Conservation (phyloP, 2,329 filamentous ascomycete species). For the Tolypocladium album region DNA sequence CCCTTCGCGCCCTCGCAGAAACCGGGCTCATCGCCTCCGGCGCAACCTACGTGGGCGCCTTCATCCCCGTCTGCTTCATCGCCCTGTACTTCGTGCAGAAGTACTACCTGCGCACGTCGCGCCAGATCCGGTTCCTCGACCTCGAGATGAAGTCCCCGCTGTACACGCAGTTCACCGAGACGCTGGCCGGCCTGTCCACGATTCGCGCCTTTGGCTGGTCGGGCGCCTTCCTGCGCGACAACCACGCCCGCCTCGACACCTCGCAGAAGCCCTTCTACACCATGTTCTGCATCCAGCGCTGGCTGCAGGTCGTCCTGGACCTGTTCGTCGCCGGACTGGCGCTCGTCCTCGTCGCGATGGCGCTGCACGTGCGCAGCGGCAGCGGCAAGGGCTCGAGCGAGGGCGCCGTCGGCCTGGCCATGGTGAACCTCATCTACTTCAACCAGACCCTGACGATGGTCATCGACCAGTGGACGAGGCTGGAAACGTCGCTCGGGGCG, state of each 20-base stretch:
- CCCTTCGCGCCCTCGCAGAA: conserved; percentile 12
- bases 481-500: conserved; percentile 25
- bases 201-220: conserved; percentile 41
- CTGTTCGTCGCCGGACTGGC: conserved; percentile 36
- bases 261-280: conserved; percentile 40
- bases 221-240: conserved; percentile 20
- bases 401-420: conserved; percentile 19
- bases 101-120: conserved; percentile 40
- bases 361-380: conserved; percentile 16
- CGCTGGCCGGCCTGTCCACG: conserved; percentile 32
- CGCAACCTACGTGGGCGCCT: conserved; percentile 20
- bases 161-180: conserved; percentile 40
- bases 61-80: conserved; percentile 28
- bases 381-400: conserved; percentile 8
- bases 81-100: conserved; percentile 33
- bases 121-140: conserved; percentile 39
- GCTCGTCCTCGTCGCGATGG: conserved; percentile 31
- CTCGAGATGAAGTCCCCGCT: conserved; percentile 38
- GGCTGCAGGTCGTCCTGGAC: conserved; percentile 36
- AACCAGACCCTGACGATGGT: conserved; percentile 19
- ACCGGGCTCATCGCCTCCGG: conserved; percentile 13
- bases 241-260: conserved; percentile 23
- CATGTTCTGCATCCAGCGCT: conserved; percentile 36
- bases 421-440: conserved; percentile 16
- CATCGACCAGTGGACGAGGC: conserved; percentile 22